Base-by-base conservation (phyloP, 192 early-diverging fungal species). In the Entomortierella parvispora region DNA sequence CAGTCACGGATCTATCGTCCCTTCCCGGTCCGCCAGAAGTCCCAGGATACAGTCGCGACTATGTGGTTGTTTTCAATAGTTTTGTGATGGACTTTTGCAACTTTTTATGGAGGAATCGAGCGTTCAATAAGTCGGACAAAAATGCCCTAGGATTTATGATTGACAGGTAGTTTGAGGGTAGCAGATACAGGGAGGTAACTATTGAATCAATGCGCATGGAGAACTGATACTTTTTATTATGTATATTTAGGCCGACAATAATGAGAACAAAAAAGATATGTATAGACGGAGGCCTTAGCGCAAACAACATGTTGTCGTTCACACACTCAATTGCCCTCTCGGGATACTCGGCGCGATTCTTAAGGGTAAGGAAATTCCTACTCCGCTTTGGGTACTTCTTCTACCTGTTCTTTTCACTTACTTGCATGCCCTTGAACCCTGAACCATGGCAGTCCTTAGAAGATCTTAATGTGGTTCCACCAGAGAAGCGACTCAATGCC, bases 61-160 rank as follows among this genome's bases (percentile, higher is more conserved):
- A 83, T 52, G 70, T 87, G 23, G 68, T 81, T 43, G 68, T 68
- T 33, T 87, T 87, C 57, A 87, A 87, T 69, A 80, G 82, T 14
- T 84, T 72, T 60, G 84, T 85, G 5, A 84, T 82, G 79, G 86
- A 87, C 34, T 70, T 85, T 9, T 87, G 82, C 44, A 84, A 83
- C 44, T 71, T 75, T 51, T 34, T 85, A 0, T 87, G 83, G 83
- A 62, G 82, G 23, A 82, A 80, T 49, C 67, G 75, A 1, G 76
- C 81, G 2, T 81, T 85, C 29, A 82, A 79, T 57, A 71, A 74
- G 40, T 18, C 48, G 4, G 82, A 82, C 22, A 77, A 74, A 31
- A 79, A 82, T 40, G 46, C 82, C 0, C 65, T 37, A 43, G 79
- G 80, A 3, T 85, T 83, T 40, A 65, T 69, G 0, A 28, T 87